These are phyloP conservation scores for Cytospora mali DNA, from an alignment of 2,329 filamentous ascomycete genomes.

Conservation along the genomic window DNA sequence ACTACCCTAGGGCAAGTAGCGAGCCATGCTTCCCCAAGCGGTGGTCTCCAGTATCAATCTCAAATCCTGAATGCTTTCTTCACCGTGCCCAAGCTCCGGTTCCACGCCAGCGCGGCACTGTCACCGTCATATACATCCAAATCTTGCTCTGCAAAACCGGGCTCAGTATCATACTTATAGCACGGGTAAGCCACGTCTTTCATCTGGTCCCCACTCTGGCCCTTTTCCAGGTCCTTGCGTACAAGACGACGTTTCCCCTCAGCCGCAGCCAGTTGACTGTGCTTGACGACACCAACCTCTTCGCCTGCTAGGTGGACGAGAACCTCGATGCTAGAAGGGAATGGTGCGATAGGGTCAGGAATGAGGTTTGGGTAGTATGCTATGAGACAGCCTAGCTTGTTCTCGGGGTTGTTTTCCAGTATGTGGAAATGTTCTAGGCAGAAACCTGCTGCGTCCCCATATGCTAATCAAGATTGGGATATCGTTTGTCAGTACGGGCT, in stretches of 20 bases:
- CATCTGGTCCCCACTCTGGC: conserved; percentile 42
- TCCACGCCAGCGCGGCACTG: conserved; percentile 68
- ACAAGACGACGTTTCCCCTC: conserved; percentile 46
- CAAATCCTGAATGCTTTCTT: conserved; percentile 66
- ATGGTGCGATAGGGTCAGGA: conserved; percentile 45
- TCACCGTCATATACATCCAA: conserved; percentile 68
- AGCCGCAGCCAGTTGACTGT: conserved; percentile 48
- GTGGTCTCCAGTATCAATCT: too few species aligned
- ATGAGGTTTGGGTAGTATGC: conserved; percentile 50
- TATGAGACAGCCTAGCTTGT: conserved; percentile 46
- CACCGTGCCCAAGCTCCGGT: conserved; percentile 62
- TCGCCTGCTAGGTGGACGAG: conserved; percentile 46
- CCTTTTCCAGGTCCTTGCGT: conserved; percentile 39
- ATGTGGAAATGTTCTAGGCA: conserved; percentile 50
- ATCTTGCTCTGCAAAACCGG: conserved; percentile 73
- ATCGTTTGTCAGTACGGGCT: conserved; percentile 9
- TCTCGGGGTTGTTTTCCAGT: conserved; percentile 47
- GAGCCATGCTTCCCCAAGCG: too few species aligned
- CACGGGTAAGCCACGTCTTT: conserved; percentile 42
- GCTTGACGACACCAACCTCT: conserved; percentile 45
- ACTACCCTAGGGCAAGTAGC: too few species aligned
- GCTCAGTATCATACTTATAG: conserved; percentile 50
- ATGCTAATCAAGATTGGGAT: conserved; percentile 39
- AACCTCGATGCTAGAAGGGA: conserved; percentile 43
- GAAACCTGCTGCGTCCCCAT: conserved; percentile 45